Base-by-base conservation (phyloP, 306 rosid genomes). In the Cucumis cinereus region DNA sequence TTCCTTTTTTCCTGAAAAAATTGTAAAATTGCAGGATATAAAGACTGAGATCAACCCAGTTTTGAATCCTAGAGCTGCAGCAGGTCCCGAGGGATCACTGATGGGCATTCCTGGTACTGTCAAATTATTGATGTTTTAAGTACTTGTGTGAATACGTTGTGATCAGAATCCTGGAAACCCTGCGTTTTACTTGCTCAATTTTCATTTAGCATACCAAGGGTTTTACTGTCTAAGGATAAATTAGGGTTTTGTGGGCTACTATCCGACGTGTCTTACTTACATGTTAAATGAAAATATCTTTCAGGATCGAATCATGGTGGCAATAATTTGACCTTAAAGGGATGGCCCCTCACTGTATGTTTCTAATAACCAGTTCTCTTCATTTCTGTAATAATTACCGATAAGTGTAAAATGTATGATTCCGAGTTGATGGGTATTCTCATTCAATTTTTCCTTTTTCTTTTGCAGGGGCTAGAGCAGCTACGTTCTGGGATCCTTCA, bases 331-430 rank as follows among this genome's bases (percentile, higher is more conserved):
- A 95, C 99, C 68, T 79, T 95, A 71, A 95, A 92, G 86, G 99
- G 99, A 68, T 95, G 99, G 99, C 99, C 99, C 0, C 92, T 95
- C 66, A 92, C 97, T 1, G 99, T 95, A 86, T 77, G 99, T 81
- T 70, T 75, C 43, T 54, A 0, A 59, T 40, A 59, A 23, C 47
- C 35, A 54, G 15, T 54, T 72, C 23, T 23, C 19, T 33, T 30
- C 35, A 60, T n/a, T 24, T 76, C 79, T 78, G 40, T 26, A 16
- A 71, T 71, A 33, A 16, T 17, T 72, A 50, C 45, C 5, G 2
- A 50, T 30, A 26, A 16, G 56, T 49, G 43, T 72, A 72, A 7
- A 52, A 72, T 72, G 76, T n/a, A 28, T 0, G 30, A 26, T 50
- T 45, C 28, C 30, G 10, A 50, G 61, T 72, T n/a, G 28, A 17